A percentile compares a stretch with the other conserved stretches of the same genome.
phyloP scores from a whole-genome alignment of 345 rosid genomes.

The Rhizophora apiculata region DNA sequence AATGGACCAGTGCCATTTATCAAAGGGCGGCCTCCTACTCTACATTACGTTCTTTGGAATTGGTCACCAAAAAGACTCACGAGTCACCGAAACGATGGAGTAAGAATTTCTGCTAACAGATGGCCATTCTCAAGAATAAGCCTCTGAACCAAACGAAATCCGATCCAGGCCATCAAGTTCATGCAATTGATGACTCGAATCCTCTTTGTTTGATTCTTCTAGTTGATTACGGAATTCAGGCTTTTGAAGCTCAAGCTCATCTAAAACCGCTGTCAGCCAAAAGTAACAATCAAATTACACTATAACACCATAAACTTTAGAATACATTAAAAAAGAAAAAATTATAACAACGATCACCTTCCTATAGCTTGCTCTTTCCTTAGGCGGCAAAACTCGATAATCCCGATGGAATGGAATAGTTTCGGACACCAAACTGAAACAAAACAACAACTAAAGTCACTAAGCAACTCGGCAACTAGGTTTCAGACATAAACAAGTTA shows the following conservation, averaged over 20 bases:
- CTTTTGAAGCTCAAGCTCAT: conserved; percentile 78
- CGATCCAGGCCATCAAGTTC: conserved; percentile 37
- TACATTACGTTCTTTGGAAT: too few relatives aligned
- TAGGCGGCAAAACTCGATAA: conserved; percentile 51
- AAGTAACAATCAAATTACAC: conserved; percentile 11
- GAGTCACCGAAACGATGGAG: conserved; percentile 4
- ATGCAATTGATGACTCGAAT: conserved; percentile 24
- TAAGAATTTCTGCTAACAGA: conserved; percentile 32
- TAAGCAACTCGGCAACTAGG: not conserved
- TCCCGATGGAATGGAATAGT: conserved; percentile 92
- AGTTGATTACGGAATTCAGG: conserved; percentile 59
- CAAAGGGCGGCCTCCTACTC: too few relatives aligned
- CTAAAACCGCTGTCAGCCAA: conserved; percentile 47
- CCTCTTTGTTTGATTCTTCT: conserved; percentile 45
- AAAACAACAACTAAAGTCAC: conserved; percentile 11
- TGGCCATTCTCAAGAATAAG: conserved; percentile 43
- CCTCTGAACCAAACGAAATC: conserved; percentile 32
- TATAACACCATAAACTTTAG: not conserved
- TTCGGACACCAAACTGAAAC: conserved; percentile 82
- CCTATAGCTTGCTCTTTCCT: conserved; percentile 54
- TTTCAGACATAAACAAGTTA: not conserved
- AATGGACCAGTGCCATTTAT: too few relatives aligned
- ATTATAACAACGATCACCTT: conserved; percentile 49
- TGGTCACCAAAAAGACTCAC: too few relatives aligned
- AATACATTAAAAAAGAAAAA: not conserved